Conservation (phyloP, 2,329 filamentous ascomycete genomes). For the Phyllosticta capitalensis region DNA sequence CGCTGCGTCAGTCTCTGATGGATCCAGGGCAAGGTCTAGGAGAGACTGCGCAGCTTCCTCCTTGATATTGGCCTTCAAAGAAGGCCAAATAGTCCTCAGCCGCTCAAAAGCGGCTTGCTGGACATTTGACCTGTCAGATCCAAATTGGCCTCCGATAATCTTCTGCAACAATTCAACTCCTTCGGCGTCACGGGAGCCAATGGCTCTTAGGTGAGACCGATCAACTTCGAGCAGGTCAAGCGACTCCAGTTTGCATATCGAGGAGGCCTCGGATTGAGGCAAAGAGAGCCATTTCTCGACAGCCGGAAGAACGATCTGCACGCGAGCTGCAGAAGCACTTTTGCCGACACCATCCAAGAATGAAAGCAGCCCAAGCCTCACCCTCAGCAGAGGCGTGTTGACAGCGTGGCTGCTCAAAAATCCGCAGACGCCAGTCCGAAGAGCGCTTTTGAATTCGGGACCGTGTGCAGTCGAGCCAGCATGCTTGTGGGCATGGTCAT, state of each 20-base stretch:
- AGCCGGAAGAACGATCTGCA: constrained; percentile 65
- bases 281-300: constrained; percentile 60
- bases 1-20: constrained; percentile 22
- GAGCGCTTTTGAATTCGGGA: constrained; percentile 50
- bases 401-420: constrained; percentile 67
- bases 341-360: constrained; percentile 64
- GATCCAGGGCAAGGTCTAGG: constrained; percentile 50
- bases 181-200: constrained; percentile 49
- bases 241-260: constrained; percentile 41
- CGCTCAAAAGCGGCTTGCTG: constrained; percentile 57
- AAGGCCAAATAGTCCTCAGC: constrained; percentile 62
- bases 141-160: constrained; percentile 37
- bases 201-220: constrained; percentile 41
- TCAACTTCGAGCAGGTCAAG: constrained; percentile 42
- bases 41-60: constrained; percentile 52
- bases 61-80: constrained; percentile 56
- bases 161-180: constrained; percentile 46
- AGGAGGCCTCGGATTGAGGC: constrained; percentile 40
- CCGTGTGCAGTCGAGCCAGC: constrained; percentile 13
- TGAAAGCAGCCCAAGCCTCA: constrained; percentile 64
- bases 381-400: constrained; percentile 55
- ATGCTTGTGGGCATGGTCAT: constrained; percentile 35
- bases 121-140: constrained; percentile 44
- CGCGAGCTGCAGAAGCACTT: constrained; percentile 61
- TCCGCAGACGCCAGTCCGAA: constrained; percentile 55